Evolutionary conservation across 208 protist species (phyloP), one percentile per base, ranked within the genome.

Genomic region (Herpetomonas tarakana): DNA sequence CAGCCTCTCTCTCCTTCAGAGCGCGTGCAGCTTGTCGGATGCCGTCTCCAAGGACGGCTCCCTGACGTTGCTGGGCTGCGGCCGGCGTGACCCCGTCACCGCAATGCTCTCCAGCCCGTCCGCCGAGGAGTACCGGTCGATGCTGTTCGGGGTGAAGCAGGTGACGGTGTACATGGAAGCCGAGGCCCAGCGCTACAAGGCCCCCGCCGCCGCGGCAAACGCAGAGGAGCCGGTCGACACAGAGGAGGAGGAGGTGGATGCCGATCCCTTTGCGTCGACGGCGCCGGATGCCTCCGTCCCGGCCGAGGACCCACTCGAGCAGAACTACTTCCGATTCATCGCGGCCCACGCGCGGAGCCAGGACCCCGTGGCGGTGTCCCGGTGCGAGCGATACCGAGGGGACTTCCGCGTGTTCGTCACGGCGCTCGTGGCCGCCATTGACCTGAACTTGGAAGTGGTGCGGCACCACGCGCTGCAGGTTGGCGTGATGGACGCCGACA

Each of bases 91-190:
- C 26, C 58, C 58, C 1, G 35, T 91, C 28, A 64, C 67, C 0
- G 83, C 75, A 4, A 47, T 88, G 28, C 59, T 93, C 1, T 22
- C 47, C n/a, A 53, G 71, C 41, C 70, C 83, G 16, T 74, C 75
- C 2, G 69, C 78, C 3, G 78, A 81, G 19, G 73, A 83, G 61
- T 86, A 82, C 52, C 78, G 86, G 29, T 65, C 68, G 22, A 52
- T 83, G 35, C 63, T 78, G 6, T 90, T 88, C 62, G 86, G 71
- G 1, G 27, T 93, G 24, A 85, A 86, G 68, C 86, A 93, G 66
- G 81, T 74, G n/a, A 72, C 71, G 24, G 28, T 81, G 29, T 79
- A 88, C 53, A 58, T 90, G 57, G 68, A 86, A 63, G 59, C 66
- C 18, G 74, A 58, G 26, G 76, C 81, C 3, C 65, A 53, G 21